Conservation (phyloP, 192 early-diverging fungal species). For the Rhizoclosmatium sp. region DNA sequence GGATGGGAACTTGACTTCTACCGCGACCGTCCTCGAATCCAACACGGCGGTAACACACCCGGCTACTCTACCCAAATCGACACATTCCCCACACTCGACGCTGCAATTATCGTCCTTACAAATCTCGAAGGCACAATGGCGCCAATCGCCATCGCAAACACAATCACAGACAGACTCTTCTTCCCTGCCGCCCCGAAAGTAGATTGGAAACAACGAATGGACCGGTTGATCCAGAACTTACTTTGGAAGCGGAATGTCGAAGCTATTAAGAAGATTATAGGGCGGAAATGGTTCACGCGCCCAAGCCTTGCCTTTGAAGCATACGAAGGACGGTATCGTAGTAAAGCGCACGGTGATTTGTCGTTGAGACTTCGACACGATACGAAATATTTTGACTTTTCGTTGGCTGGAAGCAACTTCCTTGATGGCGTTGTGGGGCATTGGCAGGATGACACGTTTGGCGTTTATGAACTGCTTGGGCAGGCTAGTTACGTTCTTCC, state of each 20-base stretch:
- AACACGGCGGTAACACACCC: conserved; percentile 7
- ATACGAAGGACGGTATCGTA: background rate
- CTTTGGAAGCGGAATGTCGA: background rate
- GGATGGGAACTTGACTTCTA: conserved; percentile 20
- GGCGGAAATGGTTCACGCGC: background rate
- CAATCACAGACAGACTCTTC: background rate
- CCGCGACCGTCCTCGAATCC: conserved; percentile 1
- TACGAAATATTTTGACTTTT: background rate
- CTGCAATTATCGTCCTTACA: conserved; percentile 28
- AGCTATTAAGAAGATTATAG: background rate
- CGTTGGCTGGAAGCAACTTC: background rate
- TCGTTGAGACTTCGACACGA: background rate
- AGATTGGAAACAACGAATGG: background rate
- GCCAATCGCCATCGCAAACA: background rate
- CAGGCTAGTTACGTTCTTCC: background rate
- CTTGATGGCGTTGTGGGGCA: background rate
- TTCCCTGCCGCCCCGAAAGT: background rate
- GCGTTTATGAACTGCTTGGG: conserved; percentile 7
- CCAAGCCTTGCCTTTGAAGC: background rate
- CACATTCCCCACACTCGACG: conserved; percentile 17
- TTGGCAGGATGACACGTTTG: conserved; percentile 24
- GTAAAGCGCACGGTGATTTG: background rate
- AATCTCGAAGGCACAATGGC: background rate
- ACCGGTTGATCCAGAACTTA: background rate
- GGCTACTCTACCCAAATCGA: conserved; percentile 20